Evolutionary conservation across 805 yeast species (phyloP).

Genomic region (Ogataea wickerhamii): DNA sequence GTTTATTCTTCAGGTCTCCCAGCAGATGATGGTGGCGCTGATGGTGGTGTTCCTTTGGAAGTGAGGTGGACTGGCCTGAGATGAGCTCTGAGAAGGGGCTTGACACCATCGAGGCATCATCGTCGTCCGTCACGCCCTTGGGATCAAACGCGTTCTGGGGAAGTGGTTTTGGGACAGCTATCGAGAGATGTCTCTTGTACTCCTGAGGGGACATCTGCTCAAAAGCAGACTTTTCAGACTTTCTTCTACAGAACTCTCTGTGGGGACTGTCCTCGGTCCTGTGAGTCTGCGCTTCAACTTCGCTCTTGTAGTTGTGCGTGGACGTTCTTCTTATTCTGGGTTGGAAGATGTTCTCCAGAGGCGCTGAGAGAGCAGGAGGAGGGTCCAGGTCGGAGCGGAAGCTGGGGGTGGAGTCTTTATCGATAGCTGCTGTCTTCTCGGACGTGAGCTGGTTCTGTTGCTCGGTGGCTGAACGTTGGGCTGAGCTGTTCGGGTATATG

Average conservation of each 20-base stretch:
- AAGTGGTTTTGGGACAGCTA: constrained; percentile 2
- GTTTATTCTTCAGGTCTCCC: constrained; percentile 8
- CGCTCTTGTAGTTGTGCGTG: constrained; percentile 22
- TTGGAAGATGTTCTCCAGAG: constrained; percentile 10
- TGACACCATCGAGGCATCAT: constrained; percentile 11
- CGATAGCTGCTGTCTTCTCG: neutral
- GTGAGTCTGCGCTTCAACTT: constrained; percentile 20
- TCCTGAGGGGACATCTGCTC: constrained; percentile 24
- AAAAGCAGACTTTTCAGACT: constrained; percentile 19
- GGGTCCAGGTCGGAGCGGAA: constrained; percentile 13
- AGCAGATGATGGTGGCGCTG: constrained; percentile 2
- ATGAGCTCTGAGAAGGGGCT: constrained; percentile 8
- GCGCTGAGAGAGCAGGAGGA: constrained; percentile 21
- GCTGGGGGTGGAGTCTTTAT: constrained; percentile 5
- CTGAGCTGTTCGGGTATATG: no score
- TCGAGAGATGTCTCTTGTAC: constrained; percentile 19
- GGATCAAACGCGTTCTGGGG: constrained; percentile 1
- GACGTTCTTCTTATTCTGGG: constrained; percentile 13
- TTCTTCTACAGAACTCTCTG: constrained; percentile 13
- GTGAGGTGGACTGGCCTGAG: constrained; percentile 6
- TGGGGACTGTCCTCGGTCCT: constrained; percentile 6
- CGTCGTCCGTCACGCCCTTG: constrained; percentile 1
- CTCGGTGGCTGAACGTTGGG: no score
- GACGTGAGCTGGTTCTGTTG: no score
- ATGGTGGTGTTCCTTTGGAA: neutral